Evolutionary conservation across 345 rosid genomes (phyloP).

Genomic region (Tarenaya hassleriana): DNA sequence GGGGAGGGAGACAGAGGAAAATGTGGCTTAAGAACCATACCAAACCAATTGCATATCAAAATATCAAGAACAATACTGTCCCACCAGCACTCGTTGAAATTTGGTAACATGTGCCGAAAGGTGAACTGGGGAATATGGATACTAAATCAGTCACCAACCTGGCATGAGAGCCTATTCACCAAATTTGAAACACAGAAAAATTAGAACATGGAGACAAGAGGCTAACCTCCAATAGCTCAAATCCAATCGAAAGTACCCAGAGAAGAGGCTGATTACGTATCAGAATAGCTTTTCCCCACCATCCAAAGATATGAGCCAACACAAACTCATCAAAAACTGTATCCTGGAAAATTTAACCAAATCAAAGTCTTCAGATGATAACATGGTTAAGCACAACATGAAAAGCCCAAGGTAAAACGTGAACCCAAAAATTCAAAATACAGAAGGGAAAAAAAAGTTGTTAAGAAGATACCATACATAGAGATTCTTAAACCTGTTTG

Average conservation of each 20-base stretch:
- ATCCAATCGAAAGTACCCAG: constrained; percentile 95
- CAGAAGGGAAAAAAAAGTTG: no score
- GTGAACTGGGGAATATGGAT: constrained; percentile 56
- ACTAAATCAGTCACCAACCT: not conserved
- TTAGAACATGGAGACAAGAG: constrained; percentile 12
- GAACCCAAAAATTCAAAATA: no score
- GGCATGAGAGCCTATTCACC: constrained; percentile 2
- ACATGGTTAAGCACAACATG: constrained; percentile 7
- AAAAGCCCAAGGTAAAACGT: constrained; percentile 13
- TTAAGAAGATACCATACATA: constrained; percentile 88
- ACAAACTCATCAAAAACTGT: constrained; percentile 93
- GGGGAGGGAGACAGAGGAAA: constrained; percentile 1
- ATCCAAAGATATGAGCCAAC: constrained; percentile 94
- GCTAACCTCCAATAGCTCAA: constrained; percentile 95
- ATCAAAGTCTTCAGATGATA: constrained; percentile 20
- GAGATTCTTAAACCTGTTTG: constrained; percentile 99
- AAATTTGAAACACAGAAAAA: constrained; percentile 3
- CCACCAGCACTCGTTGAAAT: constrained; percentile 99
- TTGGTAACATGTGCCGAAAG: constrained; percentile 96
- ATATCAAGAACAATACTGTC: constrained; percentile 97
- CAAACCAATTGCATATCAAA: constrained; percentile 97
- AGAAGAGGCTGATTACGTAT: constrained; percentile 93
- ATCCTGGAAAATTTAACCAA: constrained; percentile 43
- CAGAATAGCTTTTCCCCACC: constrained; percentile 99
- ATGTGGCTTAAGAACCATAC: constrained; percentile 40